These are phyloP conservation scores for Viola pubescens DNA, from an alignment of 441 rosid species.

Conservation along the genomic window DNA sequence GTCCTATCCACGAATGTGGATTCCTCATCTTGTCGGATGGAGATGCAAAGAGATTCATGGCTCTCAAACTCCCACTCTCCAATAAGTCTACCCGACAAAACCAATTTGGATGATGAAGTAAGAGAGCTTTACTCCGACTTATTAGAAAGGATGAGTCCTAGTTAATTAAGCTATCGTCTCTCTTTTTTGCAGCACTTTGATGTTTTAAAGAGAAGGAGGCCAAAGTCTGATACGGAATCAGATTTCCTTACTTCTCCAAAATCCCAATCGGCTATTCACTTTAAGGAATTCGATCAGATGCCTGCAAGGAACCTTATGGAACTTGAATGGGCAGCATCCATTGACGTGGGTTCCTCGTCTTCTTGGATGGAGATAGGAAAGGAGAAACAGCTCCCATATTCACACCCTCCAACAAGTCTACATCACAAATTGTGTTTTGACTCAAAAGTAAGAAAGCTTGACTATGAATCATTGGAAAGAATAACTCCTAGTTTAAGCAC, in stretches of 20 bases:
- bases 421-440: slow-evolving; percentile 17
- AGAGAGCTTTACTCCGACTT: not conserved
- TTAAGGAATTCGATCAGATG: slow-evolving; percentile 16
- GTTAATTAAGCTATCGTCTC: not conserved
- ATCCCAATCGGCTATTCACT: slow-evolving; percentile 21
- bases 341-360: slow-evolving; percentile 22
- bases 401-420: slow-evolving; percentile 23
- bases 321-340: slow-evolving; percentile 21
- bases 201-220: not conserved
- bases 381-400: slow-evolving; percentile 17
- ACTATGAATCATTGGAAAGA: slow-evolving; percentile 12
- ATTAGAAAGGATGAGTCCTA: not conserved
- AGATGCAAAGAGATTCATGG: too few relatives aligned
- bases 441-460: slow-evolving; percentile 23
- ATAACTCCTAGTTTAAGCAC: slow-evolving; percentile 20
- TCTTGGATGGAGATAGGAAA: slow-evolving; percentile 25
- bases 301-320: slow-evolving; percentile 26
- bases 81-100: not conserved
- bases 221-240: slow-evolving; percentile 16
- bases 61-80: too few relatives aligned
- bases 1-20: too few relatives aligned
- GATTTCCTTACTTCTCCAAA: slow-evolving; percentile 19
- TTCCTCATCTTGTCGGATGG: too few relatives aligned
- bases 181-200: not conserved
- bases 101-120: not conserved